Evolutionary conservation across 306 rosid genomes (phyloP), one percentile per base, ranked within the genome.

Genomic region (Senna tora): DNA sequence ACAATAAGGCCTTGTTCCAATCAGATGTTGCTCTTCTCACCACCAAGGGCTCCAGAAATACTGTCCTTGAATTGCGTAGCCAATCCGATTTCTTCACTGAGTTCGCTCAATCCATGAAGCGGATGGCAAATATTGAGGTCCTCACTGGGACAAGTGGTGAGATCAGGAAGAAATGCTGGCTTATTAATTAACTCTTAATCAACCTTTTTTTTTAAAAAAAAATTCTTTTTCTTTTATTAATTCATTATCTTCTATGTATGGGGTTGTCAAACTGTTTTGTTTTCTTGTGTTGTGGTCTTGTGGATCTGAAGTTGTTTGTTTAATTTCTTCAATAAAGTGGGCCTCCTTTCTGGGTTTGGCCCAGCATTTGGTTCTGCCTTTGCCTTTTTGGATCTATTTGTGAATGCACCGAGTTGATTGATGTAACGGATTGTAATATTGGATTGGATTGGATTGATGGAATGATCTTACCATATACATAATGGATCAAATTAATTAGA

Each of bases 11-110:
- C 19, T 42, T 92, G 2, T 79, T 89, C 71, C 73, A 50, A 25
- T 89, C 94, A 2, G 96, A 92, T 60, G 94, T 80, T 0, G 83
- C 89, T 0, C 88, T 89, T 28, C 77, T 92, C 36, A 84, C 84
- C 1, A 43, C 80, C 17, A 9, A 12, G 21, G 30, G 20, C 0
- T 77, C 94, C 0, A 64, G 13, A 4, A 6, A 45, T 5, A 57
- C 70, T 63, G 84, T 74, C 0, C 52, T 20, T 0, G 33, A 45
- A 19, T 42, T 89, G 80, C 17, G 69, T 46, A 67, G 66, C 9
- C 79, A 79, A 4, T 0, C 7, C 0, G 42, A 9, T 59, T 92
- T 92, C 86, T 63, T 66, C 73, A 45, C 36, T 0, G 72, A 71
- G 64, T 92, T 89, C 62, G 75, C 71, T 0, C 51, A 41, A 0